Conservation (phyloP, 352 stramenopile species). For the Phytophthora europaea region DNA sequence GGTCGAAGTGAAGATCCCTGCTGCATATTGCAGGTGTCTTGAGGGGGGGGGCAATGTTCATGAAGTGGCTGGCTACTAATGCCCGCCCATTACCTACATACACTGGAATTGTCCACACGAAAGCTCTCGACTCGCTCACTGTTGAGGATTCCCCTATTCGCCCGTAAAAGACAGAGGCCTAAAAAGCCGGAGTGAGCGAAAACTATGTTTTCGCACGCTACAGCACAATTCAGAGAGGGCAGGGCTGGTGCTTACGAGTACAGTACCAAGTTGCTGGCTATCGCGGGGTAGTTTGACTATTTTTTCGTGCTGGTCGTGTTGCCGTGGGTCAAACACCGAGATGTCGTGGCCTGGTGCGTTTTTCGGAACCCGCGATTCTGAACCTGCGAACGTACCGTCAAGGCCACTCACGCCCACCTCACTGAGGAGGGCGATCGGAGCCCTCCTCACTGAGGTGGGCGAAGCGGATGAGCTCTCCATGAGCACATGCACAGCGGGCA, state of each 20-base stretch:
- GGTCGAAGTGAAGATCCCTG: not conserved
- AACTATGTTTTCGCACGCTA: not conserved
- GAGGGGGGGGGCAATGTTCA: not conserved
- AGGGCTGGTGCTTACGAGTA: not conserved
- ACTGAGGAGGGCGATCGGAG: conserved; percentile 15
- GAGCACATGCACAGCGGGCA: conserved; percentile 7
- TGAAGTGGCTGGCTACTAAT: not conserved
- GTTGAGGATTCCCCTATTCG: conserved; percentile 24
- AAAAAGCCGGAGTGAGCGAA: conserved; percentile 24
- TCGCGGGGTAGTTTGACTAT: not conserved
- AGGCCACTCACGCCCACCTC: conserved; percentile 14
- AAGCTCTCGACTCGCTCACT: conserved; percentile 2
- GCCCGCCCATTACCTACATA: not conserved
- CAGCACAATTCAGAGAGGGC: not conserved
- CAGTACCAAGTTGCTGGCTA: not conserved
- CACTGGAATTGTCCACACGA: not conserved
- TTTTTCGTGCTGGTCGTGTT: not conserved
- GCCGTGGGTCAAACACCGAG: conserved; percentile 3
- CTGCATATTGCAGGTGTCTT: not conserved
- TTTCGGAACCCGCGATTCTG: conserved; percentile 16
- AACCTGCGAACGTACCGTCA: conserved; percentile 1
- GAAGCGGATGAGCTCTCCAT: conserved; percentile 12
- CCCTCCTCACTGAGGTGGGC: conserved; percentile 37
- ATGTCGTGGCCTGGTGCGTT: not conserved
- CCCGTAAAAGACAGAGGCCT: conserved; percentile 6